These are phyloP conservation scores for Candida sakaeoensis DNA, from an alignment of 805 yeast species.

Conservation along the genomic window DNA sequence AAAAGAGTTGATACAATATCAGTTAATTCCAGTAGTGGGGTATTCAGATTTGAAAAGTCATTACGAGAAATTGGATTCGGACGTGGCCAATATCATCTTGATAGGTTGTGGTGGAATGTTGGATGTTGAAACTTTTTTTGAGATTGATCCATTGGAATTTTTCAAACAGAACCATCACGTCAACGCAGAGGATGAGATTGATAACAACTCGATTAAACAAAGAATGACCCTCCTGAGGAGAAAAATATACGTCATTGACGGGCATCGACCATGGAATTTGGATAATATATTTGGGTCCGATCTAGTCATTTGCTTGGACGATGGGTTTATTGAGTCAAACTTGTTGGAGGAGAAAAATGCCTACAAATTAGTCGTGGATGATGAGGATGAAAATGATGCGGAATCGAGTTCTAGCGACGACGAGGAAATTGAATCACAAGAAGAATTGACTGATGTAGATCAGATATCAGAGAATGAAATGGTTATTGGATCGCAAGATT, in stretches of 20 bases:
- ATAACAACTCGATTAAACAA: conserved; percentile 19
- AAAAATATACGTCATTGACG: conserved; percentile 79
- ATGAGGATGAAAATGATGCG: conserved; percentile 30
- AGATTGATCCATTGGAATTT: conserved; percentile 54
- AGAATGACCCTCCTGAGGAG: conserved; percentile 36
- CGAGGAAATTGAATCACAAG: neutral
- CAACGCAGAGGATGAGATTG: conserved; percentile 22
- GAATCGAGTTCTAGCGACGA: conserved; percentile 21
- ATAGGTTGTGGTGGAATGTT: conserved; percentile 94
- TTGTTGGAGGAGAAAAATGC: conserved; percentile 57
- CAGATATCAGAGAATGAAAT: conserved; percentile 8
- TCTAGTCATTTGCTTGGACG: conserved; percentile 78
- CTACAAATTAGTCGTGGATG: conserved; percentile 49
- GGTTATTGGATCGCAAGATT: conserved; percentile 21
- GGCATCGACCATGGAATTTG: conserved; percentile 94
- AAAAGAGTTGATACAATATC: conserved; percentile 80
- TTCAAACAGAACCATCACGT: conserved; percentile 27
- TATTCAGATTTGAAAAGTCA: conserved; percentile 70
- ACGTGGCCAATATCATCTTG: conserved; percentile 70
- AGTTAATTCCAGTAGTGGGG: conserved; percentile 90
- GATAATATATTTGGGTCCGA: conserved; percentile 87
- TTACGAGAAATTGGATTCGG: conserved; percentile 63
- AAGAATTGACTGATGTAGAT: conserved; percentile 12
- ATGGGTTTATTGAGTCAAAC: conserved; percentile 67
- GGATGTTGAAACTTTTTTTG: conserved; percentile 73